Evolutionary conservation across 352 stramenopile species (phyloP).

Genomic region (Thalassiosira exigua): DNA sequence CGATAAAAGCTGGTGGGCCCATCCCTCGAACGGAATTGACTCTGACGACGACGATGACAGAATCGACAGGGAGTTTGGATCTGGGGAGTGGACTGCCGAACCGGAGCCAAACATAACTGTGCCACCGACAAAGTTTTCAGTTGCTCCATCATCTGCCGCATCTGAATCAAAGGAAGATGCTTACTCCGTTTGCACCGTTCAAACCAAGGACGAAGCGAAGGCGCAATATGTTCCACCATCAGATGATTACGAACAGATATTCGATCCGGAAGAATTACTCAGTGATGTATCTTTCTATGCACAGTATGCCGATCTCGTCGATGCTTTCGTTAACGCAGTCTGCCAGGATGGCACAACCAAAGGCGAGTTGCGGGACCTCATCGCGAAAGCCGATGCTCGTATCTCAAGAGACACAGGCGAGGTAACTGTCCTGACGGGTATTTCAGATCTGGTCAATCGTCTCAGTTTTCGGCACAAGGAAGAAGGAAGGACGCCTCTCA

Average conservation of each 20-base stretch:
- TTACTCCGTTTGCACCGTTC: neutral
- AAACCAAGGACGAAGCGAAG: neutral
- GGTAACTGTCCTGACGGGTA: neutral
- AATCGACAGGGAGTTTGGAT: neutral
- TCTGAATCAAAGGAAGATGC: conserved; percentile 7
- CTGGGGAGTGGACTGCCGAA: neutral
- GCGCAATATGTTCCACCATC: neutral
- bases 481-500: conserved; percentile 12
- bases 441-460: conserved; percentile 29
- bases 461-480: conserved; percentile 15
- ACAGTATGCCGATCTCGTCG: neutral
- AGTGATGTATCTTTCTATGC: conserved; percentile 11
- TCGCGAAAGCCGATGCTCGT: conserved; percentile 1
- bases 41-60: neutral
- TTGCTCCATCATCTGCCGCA: neutral
- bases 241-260: neutral
- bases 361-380: neutral
- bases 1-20: conserved; percentile 14
- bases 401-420: conserved; percentile 3
- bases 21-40: conserved; percentile 17
- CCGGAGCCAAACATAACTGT: neutral
- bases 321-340: conserved; percentile 8
- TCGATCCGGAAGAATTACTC: neutral
- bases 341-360: conserved; percentile 4
- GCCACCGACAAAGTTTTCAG: neutral